Conservation (phyloP, 2,329 filamentous ascomycete species). For the Tolypocladium album region DNA sequence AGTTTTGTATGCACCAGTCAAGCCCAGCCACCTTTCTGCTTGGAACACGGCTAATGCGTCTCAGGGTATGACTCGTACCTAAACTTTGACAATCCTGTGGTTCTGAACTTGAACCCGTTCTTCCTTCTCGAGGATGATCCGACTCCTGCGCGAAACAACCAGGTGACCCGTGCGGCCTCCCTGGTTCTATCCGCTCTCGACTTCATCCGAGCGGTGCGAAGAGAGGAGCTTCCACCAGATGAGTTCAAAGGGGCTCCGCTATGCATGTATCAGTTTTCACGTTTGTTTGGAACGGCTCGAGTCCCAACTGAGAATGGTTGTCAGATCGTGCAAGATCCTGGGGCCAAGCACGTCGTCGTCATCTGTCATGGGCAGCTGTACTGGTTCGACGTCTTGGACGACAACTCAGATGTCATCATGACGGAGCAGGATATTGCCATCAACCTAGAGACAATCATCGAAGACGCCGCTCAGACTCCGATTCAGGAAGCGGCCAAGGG, state of each 20-base stretch:
- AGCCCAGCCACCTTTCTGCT: not conserved
- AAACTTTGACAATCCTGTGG: conserved; percentile 95
- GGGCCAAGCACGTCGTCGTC: conserved; percentile 88
- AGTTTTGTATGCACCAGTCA: conserved; percentile 69
- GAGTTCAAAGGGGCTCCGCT: conserved; percentile 72
- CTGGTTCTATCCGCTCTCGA: conserved; percentile 81
- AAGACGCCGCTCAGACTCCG: conserved; percentile 80
- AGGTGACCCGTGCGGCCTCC: conserved; percentile 88
- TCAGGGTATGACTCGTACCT: conserved; percentile 97
- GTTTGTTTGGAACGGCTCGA: conserved; percentile 87
- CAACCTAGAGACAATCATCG: conserved; percentile 84
- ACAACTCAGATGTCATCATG: conserved; percentile 94
- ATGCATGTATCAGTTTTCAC: conserved; percentile 97
- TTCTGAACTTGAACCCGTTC: conserved; percentile 95
- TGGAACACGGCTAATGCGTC: conserved; percentile 3
- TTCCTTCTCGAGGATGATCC: conserved; percentile 96
- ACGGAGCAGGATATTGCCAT: conserved; percentile 85
- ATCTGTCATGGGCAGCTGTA: conserved; percentile 95
- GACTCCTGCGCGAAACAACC: conserved; percentile 90
- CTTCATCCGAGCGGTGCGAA: conserved; percentile 85
- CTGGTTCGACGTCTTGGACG: conserved; percentile 96
- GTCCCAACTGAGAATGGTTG: conserved; percentile 92
- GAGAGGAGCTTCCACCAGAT: conserved; percentile 87
- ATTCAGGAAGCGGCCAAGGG: conserved; percentile 95
- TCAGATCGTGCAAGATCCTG: conserved; percentile 87